Percentiles rank a stretch among this genome's conserved stretches.
These are phyloP conservation scores for Ogataea zsoltii DNA, from an alignment of 805 yeast genomes.

Conservation along the genomic window DNA sequence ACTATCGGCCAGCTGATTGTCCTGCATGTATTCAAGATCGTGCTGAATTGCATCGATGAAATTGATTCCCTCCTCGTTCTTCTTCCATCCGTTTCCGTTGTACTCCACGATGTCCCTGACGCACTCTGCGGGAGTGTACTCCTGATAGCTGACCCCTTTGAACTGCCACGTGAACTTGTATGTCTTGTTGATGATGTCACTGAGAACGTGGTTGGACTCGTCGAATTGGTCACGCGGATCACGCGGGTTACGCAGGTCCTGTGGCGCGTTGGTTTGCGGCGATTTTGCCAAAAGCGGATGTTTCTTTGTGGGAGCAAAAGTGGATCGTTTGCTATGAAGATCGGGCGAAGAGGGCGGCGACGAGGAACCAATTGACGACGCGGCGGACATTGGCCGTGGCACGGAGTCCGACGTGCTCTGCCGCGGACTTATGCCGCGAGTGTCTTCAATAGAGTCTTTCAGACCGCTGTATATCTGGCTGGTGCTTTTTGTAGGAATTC, in stretches of 20 bases:
- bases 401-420: background rate
- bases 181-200: slow-evolving; percentile 30
- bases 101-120: slow-evolving; percentile 67
- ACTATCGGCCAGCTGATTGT: background rate
- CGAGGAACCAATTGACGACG: background rate
- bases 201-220: slow-evolving; percentile 12
- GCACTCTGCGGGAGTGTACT: slow-evolving; percentile 68
- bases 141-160: slow-evolving; percentile 30
- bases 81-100: slow-evolving; percentile 70
- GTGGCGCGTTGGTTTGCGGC: background rate
- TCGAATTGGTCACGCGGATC: background rate
- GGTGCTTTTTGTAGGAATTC: slow-evolving; percentile 22
- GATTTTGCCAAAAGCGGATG: background rate
- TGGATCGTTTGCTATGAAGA: background rate
- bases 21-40: slow-evolving; percentile 17
- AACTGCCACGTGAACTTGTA: slow-evolving; percentile 35
- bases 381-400: background rate
- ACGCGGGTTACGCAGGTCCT: background rate
- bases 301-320: background rate
- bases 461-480: slow-evolving; percentile 28
- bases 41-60: slow-evolving; percentile 38
- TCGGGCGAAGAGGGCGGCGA: slow-evolving; percentile 4
- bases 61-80: slow-evolving; percentile 45
- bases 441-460: slow-evolving; percentile 22
- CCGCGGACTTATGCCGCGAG: background rate